Evolutionary conservation across 2,329 filamentous ascomycete genomes (phyloP), one percentile per base, ranked within the genome.

Genomic region (Sarocladium brachiariae): DNA sequence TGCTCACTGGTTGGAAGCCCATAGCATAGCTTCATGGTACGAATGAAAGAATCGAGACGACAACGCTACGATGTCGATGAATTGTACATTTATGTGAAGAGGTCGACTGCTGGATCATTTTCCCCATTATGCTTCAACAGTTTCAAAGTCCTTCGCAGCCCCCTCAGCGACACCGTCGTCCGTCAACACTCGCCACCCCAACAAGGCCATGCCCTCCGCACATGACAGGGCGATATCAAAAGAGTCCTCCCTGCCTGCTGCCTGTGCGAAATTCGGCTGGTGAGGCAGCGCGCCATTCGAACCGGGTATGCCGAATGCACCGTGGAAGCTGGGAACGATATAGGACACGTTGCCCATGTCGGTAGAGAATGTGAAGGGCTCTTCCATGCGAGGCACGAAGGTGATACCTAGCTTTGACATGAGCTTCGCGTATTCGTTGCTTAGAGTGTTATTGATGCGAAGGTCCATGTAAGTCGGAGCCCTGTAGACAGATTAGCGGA

Each of bases 291-390:
- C 67, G 11, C 67, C 63, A 0, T 63, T 50, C 2, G 52, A 56
- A 1, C 67, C 63, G 1, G 69, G 65, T 30, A 78, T 73, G 1
- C 61, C 64, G 52, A 78, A 77, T 27, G 67, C 70, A 3, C 71
- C 70, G 54, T 78, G 75, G 47, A 78, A 70, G 4, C 67, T 68
- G 1, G 75, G 75, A 2, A 72, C 61, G 1, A 66, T 53, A 48
- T 76, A 72, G 11, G 68, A 70, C 9, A 78, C 72, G 50, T 78
- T 77, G 19, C 74, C 74, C 73, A 75, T 75, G 58, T 77, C 73
- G 0, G 74, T 75, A 0, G 73, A 74, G 9, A 61, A 63, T 11
- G 59, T 58, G 51, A 72, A 58, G 1, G 68, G 61, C 46, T 69
- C 66, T 0, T 70, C 63, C 30, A 67, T 61, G 16, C 55, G 54